Percentiles rank a stretch among this genome's conserved stretches.
Evolutionary conservation across 257 asterid genomes (phyloP).

Genomic region (Avicennia marina): DNA sequence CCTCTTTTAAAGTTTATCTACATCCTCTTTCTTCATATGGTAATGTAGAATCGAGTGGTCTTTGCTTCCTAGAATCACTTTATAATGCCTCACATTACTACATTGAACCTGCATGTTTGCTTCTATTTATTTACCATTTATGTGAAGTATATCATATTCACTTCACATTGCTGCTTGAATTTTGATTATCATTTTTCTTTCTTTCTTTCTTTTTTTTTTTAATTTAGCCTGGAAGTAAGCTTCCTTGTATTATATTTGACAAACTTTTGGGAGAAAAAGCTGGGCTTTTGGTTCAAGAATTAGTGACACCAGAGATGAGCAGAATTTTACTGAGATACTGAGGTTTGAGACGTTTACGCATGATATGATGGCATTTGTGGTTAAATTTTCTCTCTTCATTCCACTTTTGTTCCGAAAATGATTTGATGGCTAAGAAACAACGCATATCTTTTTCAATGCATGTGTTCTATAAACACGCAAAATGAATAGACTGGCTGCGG

Average conservation of each 20-base stretch:
- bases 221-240: not conserved
- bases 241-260: not conserved
- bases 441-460: not conserved
- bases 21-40: not conserved
- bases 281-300: conserved; percentile 4
- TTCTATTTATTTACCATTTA: not conserved
- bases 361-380: not conserved
- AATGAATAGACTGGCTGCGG: not conserved
- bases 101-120: not conserved
- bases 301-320: not conserved
- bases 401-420: not conserved
- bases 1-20: not conserved
- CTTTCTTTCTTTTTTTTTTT: not conserved
- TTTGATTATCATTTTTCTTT: not conserved
- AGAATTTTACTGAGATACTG: not conserved
- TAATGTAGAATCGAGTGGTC: not conserved
- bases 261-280: not conserved
- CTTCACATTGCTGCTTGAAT: too few relatives aligned
- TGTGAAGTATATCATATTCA: too few relatives aligned
- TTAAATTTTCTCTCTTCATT: not conserved
- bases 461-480: not conserved
- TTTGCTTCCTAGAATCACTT: not conserved
- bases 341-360: conserved; percentile 1
- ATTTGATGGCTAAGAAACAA: not conserved
- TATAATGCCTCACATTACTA: not conserved